Evolutionary conservation across 306 rosid genomes (phyloP).

Genomic region (Hippophae tibetana): DNA sequence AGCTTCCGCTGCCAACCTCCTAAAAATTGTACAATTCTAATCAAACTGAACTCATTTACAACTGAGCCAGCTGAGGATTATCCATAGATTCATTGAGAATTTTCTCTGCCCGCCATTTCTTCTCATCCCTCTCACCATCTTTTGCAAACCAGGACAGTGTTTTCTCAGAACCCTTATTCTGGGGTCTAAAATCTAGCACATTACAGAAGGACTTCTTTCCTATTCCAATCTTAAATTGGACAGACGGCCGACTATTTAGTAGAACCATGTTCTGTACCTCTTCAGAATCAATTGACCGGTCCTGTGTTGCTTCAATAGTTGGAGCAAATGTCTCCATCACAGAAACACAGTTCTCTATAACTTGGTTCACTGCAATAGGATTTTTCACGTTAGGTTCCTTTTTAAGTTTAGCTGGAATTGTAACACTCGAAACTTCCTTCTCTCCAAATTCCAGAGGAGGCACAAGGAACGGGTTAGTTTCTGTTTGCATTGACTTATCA

Average conservation of each 20-base stretch:
- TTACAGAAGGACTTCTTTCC: constrained; percentile 48
- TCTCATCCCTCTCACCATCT: constrained; percentile 61
- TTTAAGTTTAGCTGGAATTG: constrained; percentile 48
- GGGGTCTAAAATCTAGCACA: constrained; percentile 26
- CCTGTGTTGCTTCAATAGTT: constrained; percentile 65
- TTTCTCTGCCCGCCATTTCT: constrained; percentile 65
- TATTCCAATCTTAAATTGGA: constrained; percentile 61
- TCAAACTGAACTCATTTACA: constrained; percentile 53
- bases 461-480: constrained; percentile 62
- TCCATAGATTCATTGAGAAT: constrained; percentile 73
- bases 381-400: constrained; percentile 20
- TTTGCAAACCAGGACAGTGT: constrained; percentile 38
- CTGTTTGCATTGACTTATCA: constrained; percentile 43
- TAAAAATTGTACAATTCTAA: constrained; percentile 61
- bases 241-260: constrained; percentile 41
- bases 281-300: constrained; percentile 23
- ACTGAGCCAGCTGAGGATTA: constrained; percentile 56
- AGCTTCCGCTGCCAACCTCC: constrained; percentile 49
- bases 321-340: constrained; percentile 70
- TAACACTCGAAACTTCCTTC: constrained; percentile 52
- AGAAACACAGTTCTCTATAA: constrained; percentile 36
- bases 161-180: constrained; percentile 34
- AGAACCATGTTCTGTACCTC: constrained; percentile 30
- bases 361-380: constrained; percentile 29
- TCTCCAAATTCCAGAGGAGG: constrained; percentile 64